Percentiles rank a stretch among this genome's conserved stretches.
These are phyloP conservation scores for Elsinoe ampelina DNA, from an alignment of 2,329 filamentous ascomycete genomes.

Conservation along the genomic window DNA sequence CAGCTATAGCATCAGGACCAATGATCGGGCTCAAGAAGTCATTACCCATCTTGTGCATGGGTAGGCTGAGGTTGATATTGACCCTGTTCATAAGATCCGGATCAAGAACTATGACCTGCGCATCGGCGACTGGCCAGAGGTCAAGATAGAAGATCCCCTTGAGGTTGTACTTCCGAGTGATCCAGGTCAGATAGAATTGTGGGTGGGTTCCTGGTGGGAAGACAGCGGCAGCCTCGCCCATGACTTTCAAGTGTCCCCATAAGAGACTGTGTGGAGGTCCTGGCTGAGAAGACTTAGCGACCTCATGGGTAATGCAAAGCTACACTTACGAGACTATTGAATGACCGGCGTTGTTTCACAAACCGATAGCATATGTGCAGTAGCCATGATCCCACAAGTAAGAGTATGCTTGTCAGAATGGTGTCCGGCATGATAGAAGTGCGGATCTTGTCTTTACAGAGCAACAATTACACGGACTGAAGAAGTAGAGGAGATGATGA, in stretches of 20 bases:
- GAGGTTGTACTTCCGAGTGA: slow-evolving; percentile 17
- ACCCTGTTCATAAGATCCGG: slow-evolving; percentile 9
- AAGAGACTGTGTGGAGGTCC: slow-evolving; percentile 20
- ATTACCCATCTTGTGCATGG: neutral
- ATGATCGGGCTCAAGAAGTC: neutral
- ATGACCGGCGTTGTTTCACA: neutral
- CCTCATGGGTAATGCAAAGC: neutral
- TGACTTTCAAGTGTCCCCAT: slow-evolving; percentile 17
- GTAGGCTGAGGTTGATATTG: neutral
- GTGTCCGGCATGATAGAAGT: neutral
- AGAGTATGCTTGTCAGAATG: neutral
- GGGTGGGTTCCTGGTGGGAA: neutral
- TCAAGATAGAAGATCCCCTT: slow-evolving; percentile 19
- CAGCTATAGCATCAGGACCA: neutral
- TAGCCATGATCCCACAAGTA: neutral
- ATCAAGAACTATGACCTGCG: slow-evolving; percentile 18
- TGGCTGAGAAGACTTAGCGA: slow-evolving; percentile 12
- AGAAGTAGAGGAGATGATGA: neutral
- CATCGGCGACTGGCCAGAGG: slow-evolving; percentile 19
- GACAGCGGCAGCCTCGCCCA: slow-evolving; percentile 15
- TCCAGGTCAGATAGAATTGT: neutral
- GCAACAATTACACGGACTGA: neutral
- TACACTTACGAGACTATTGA: neutral
- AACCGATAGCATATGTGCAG: neutral
- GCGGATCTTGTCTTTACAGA: neutral